Evolutionary conservation across 257 asterid species (phyloP).

Genomic region (Solanum sejunctum): DNA sequence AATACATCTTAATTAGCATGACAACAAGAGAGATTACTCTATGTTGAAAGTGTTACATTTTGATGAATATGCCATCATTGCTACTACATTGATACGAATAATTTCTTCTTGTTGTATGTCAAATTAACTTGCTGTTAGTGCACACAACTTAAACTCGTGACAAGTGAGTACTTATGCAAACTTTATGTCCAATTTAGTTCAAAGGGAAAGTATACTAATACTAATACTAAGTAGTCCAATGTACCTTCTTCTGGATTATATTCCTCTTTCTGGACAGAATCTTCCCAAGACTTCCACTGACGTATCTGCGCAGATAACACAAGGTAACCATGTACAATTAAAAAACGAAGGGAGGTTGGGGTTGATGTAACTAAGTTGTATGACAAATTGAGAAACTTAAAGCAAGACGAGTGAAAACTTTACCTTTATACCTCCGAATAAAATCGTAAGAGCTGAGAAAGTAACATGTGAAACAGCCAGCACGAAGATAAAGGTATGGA

Average conservation of each 20-base stretch:
- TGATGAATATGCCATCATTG: not conserved
- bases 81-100: not conserved
- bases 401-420: not conserved
- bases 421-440: conserved; percentile 26
- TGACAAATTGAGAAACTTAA: not conserved
- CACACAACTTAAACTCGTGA: not conserved
- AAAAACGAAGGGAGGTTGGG: not conserved
- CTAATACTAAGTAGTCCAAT: not conserved
- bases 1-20: not conserved
- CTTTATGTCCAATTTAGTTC: not conserved
- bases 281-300: conserved; percentile 31
- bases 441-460: conserved; percentile 25
- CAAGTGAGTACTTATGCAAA: not conserved
- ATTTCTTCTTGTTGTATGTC: not conserved
- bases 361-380: not conserved
- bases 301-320: conserved; percentile 11
- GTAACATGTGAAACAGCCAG: conserved; percentile 29
- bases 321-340: not conserved
- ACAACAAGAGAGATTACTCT: not conserved
- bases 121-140: not conserved
- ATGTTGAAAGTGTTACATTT: not conserved
- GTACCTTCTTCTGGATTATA: conserved; percentile 11
- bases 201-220: not conserved
- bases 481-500: conserved; percentile 36
- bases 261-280: conserved; percentile 12